A percentile compares a stretch with the other conserved stretches of the same genome.
Evolutionary conservation across 441 rosid genomes (phyloP).

Genomic region (Erodium moschatum): DNA sequence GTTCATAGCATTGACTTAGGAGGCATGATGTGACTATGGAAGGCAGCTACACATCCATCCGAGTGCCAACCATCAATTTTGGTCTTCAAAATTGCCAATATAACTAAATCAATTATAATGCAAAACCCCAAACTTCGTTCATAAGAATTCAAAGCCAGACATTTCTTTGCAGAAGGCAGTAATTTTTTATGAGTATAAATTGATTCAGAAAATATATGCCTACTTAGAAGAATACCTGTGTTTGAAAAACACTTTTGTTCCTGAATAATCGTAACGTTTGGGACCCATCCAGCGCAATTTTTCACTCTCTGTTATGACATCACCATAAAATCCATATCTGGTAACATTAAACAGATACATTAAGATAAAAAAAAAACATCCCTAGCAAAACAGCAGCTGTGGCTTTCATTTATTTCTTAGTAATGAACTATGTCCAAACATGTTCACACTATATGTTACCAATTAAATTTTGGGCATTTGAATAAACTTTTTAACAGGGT

Average conservation of each 20-base stretch:
- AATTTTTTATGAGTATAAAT: not conserved
- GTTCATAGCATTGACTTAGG: too few species aligned
- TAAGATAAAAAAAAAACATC: conserved; percentile 11
- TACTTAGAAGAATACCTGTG: conserved; percentile 47
- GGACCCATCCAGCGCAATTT: conserved; percentile 98
- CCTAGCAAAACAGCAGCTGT: not conserved
- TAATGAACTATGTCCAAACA: too few species aligned
- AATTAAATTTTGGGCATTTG: not conserved
- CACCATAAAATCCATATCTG: conserved; percentile 95
- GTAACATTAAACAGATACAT: conserved; percentile 23
- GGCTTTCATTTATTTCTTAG: not conserved
- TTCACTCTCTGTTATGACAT: conserved; percentile 85
- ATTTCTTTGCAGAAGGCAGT: not conserved
- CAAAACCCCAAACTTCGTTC: not conserved
- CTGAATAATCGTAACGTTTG: conserved; percentile 84
- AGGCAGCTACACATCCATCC: not conserved
- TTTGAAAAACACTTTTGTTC: conserved; percentile 81
- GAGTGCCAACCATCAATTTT: too few species aligned
- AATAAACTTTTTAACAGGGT: not conserved
- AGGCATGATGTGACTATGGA: too few species aligned
- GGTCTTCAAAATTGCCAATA: too few species aligned
- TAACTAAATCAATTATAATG: not conserved
- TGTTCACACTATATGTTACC: too few species aligned
- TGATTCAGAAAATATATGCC: conserved; percentile 4
- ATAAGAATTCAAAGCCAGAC: not conserved